Base-by-base conservation (phyloP, 2,329 filamentous ascomycete genomes). In the Colletotrichum coccodes region DNA sequence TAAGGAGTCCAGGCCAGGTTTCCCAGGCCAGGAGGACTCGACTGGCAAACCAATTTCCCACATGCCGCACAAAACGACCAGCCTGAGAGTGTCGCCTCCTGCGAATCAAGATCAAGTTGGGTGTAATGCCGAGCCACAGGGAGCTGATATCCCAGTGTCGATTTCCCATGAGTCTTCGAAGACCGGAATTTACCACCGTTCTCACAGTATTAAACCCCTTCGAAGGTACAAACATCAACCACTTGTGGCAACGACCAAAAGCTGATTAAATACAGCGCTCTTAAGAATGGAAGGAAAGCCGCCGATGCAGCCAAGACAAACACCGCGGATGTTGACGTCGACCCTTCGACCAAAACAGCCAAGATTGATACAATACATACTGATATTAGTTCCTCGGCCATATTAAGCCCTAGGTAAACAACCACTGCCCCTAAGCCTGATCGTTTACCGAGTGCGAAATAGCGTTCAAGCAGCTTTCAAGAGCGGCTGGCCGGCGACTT, bases 281-380 rank as follows among this genome's bases (percentile, higher is more conserved):
- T 68, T 9, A 68, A 68, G 46, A 64, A 63, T 28, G 32, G 23
- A 6, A 65, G 11, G 3, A 50, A 36, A 28, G 11, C 61, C n/a
- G 6, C 6, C 26, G n/a, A n/a, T n/a, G 12, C 12, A 23, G 23
- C 16, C n/a, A 30, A 28, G n/a, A 21, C 3, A n/a, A 12, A 42
- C 21, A 28, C 21, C 34, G 21, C 18, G 9, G 28, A n/a, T 23
- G 16, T 9, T 4, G 36, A 26, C 7, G 7, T 8, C 21, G 32
- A 16, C 8, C 28, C 6, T 34, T 8, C 21, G 21, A 16, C 30
- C 16, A 36, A 9, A 18, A 23, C n/a, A 21, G 9, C 6, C 21
- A 36, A 6, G 12, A 4, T 14, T 21, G n/a, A 53, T 32, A 53
- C 3, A 0, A 9, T 18, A 8, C 8, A 23, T 53, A 32, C 21